These are phyloP conservation scores for Pseudogymnoascus sp. DNA, from an alignment of 2,329 filamentous ascomycete genomes.

Conservation along the genomic window DNA sequence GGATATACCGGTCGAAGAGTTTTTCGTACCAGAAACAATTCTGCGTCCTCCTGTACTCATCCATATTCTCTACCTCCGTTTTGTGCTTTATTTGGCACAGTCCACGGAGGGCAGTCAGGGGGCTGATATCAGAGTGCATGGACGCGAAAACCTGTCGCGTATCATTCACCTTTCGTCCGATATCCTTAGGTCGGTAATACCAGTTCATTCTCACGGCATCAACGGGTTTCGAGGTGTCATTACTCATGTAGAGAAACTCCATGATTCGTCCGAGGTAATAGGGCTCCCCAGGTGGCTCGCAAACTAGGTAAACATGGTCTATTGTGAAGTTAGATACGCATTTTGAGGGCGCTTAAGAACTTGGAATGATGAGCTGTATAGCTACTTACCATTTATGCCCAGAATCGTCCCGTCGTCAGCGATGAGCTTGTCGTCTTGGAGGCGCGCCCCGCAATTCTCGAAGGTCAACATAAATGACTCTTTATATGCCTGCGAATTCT, in stretches of 20 bases:
- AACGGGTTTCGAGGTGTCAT: slow-evolving; percentile 63
- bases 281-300: slow-evolving; percentile 92
- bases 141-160: slow-evolving; percentile 88
- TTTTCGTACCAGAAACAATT: slow-evolving; percentile 97
- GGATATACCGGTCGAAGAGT: slow-evolving; percentile 95
- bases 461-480: slow-evolving; percentile 88
- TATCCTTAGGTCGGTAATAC: slow-evolving; percentile 96
- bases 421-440: slow-evolving; percentile 69
- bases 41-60: slow-evolving; percentile 73
- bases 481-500: slow-evolving; percentile 21
- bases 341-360: slow-evolving; percentile 11
- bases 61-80: slow-evolving; percentile 73
- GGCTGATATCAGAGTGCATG: slow-evolving; percentile 97
- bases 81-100: slow-evolving; percentile 88
- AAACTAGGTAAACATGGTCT: slow-evolving; percentile 92
- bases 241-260: slow-evolving; percentile 85
- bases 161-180: slow-evolving; percentile 84
- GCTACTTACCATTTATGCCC: slow-evolving; percentile 69
- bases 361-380: not conserved
- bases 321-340: slow-evolving; percentile 17
- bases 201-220: slow-evolving; percentile 92
- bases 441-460: slow-evolving; percentile 57
- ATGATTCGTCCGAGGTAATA: slow-evolving; percentile 98
- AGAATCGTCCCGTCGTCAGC: slow-evolving; percentile 87
- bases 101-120: slow-evolving; percentile 82